Base-by-base conservation (phyloP, 768 basidiomycete genomes). In the Fistulinella prunicolor region DNA sequence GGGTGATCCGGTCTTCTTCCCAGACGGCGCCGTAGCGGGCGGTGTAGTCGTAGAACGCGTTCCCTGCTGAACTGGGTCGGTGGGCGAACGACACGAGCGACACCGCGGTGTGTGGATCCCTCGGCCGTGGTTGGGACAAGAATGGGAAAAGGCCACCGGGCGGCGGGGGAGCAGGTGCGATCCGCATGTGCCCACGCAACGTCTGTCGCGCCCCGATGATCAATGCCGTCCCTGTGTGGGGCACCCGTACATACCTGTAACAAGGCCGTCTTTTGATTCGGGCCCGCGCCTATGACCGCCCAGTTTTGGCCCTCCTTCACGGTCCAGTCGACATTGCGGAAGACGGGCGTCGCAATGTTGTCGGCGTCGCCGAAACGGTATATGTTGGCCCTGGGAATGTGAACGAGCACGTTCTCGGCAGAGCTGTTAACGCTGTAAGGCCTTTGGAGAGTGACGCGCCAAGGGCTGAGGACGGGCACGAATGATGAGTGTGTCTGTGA, bases 41-140 rank as follows among this genome's bases (percentile, higher is more conserved):
- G 0, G 92, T 88, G 60, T 87, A 96, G 68, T 98, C 94, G 51
- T 88, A 87, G 70, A 98, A 98, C 10, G 79, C 88, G 8, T 85
- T 83, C 0, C 80, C 80, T 0, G 75, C 69, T 1, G 72, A 72
- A 17, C 76, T 72, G 1, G 76, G 71, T 16, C 82, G 76, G 51
- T 86, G 82, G 0, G 82, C 76, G 53, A 89, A 89, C 1, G 85
- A 82, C 9, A 90, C 85, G 28, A 82, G 63, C 14, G 75, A 70
- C 28, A 89, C 61, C 26, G 66, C 66, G 8, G 73, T 60, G 51
- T 76, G 77, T 0, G 83, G 73, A 54, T 88, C 78, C 14, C 60
- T 57, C 17, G 61, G n/a, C n/a, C n/a, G 46, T 20, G 69, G 54
- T 19, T 67, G 57, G 1, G 74, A 69, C 22, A 92, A 73, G 55